Base-by-base conservation (phyloP, 1,139 yeast species). In the Magnusiomyces fungicola region DNA sequence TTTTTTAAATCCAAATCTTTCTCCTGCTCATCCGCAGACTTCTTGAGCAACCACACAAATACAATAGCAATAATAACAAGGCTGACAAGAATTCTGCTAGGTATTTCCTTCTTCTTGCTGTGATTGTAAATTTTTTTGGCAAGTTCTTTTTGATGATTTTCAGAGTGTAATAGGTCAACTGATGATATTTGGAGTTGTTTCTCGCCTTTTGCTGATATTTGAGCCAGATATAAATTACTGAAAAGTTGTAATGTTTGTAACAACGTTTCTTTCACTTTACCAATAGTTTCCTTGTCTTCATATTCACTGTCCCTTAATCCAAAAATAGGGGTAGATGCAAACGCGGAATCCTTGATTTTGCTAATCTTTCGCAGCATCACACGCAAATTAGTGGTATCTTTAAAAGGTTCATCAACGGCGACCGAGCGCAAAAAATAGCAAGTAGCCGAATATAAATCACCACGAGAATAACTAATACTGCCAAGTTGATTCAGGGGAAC, bases 401-500 rank as follows among this genome's bases (percentile, higher is more conserved):
- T 43, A 37, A 51, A 51, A 16, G 51, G 51, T 21, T 45, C 50
- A 16, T 51, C 54, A 3, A 51, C 54, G 3, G 54, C 45, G 2
- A 51, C 46, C 4, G 54, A 49, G 9, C 49, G 44, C 38, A 51
- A 32, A 46, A 51, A 51, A 45, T 46, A 46, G 33, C 43, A 55
- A 10, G 52, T 43, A 21, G 54, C 53, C 9, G 54, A 41, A 34
- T 54, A 52, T n/a, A 44, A 33, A 32, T 55, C 56, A 6, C 46
- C 46, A 14, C 41, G 43, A 25, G 48, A 46, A 21, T 46, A 48
- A 33, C 46, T 41, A 22, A 53, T 46, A 18, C 47, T 52, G 3
- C 56, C 57, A 12, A 55, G 49, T 36, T 46, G 50, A 34, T 49
- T 47, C 27, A 50, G 43, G 1, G 56, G 51, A 21, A 41, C 38